Conservation (phyloP, 192 early-diverging fungal species). For the Anaeromyces robustus region DNA sequence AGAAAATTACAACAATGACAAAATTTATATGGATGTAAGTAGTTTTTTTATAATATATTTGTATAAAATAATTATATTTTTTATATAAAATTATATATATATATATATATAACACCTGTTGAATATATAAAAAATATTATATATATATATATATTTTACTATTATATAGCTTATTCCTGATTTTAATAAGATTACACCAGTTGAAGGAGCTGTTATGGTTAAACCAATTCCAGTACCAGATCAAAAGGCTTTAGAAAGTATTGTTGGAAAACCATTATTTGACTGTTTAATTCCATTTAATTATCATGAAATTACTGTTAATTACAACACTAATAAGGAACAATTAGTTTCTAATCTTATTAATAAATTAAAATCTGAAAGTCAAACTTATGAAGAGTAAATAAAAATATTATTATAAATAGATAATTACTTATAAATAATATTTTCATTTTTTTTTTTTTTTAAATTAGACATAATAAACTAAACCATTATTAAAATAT, state of each 20-base stretch:
- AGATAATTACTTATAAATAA: too few relatives aligned
- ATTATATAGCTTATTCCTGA: conserved; percentile 40
- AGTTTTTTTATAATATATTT: too few relatives aligned
- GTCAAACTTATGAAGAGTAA: neutral
- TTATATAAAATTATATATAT: too few relatives aligned
- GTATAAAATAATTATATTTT: too few relatives aligned
- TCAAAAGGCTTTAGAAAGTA: neutral
- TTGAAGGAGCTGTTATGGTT: conserved; percentile 58
- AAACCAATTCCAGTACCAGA: conserved; percentile 24
- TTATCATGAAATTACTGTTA: neutral
- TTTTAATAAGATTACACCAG: conserved; percentile 30
- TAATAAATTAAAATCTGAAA: neutral
- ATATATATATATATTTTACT: too few relatives aligned
- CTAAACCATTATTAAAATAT: too few relatives aligned
- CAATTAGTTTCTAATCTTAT: neutral
- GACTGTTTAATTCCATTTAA: neutral
- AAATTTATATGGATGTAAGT: neutral
- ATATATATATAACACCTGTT: too few relatives aligned
- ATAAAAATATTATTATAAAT: too few relatives aligned
- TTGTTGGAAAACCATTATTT: neutral
- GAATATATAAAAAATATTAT: too few relatives aligned
- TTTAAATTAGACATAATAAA: too few relatives aligned
- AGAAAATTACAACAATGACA: neutral
- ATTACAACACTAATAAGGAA: neutral
- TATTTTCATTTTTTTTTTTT: too few relatives aligned